Percentiles rank a stretch among this genome's conserved stretches.
Evolutionary conservation across 2,329 filamentous ascomycete species (phyloP).

Genomic region (Biscogniauxia marginata): DNA sequence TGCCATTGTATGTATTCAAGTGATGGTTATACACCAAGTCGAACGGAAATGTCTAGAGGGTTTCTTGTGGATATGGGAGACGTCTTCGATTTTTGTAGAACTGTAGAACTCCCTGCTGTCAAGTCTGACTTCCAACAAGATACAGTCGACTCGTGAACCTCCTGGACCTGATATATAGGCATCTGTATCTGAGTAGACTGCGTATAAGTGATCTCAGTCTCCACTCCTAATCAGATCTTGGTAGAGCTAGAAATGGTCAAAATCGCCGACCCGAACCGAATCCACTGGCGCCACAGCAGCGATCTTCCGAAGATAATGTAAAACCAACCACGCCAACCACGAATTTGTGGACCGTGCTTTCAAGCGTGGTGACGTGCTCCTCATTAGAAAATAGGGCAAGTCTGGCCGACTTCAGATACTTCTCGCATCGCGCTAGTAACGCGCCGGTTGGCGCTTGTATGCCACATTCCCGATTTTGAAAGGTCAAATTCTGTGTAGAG

Average conservation of each 20-base stretch:
- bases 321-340: neutral
- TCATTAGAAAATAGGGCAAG: neutral
- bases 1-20: constrained; percentile 26
- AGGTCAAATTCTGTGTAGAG: neutral
- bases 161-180: constrained; percentile 16
- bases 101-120: neutral
- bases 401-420: neutral
- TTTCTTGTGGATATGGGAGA: constrained; percentile 1
- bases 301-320: neutral
- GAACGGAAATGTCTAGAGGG: neutral
- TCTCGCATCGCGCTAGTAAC: neutral
- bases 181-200: constrained; percentile 6
- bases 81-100: neutral
- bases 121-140: neutral
- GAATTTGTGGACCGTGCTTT: neutral
- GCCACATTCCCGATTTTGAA: neutral
- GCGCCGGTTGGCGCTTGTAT: neutral
- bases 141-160: constrained; percentile 7
- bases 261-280: constrained; percentile 28
- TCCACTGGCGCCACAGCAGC: neutral
- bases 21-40: neutral
- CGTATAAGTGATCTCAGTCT: constrained; percentile 23
- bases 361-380: neutral
- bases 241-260: constrained; percentile 18
- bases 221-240: constrained; percentile 11